These are phyloP conservation scores for Lippia alba DNA, from an alignment of 305 asterid genomes.

Conservation along the genomic window DNA sequence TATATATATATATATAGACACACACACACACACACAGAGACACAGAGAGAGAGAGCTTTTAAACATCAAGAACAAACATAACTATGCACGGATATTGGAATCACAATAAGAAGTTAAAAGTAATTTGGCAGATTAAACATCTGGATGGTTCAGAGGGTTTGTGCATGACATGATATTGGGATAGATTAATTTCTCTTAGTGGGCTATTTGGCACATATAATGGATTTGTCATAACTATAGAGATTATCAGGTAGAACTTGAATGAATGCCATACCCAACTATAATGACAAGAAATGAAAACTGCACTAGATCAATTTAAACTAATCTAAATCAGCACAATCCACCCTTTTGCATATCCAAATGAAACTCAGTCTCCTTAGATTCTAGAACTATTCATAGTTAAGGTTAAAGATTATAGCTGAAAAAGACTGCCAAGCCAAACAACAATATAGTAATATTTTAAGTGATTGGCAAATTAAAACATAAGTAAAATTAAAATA, in stretches of 20 bases:
- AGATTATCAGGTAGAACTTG: conserved; percentile 7
- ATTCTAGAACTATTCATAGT: neutral
- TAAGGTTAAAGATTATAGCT: no score
- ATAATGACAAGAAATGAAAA: conserved; percentile 1
- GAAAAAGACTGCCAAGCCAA: no score
- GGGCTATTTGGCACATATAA: conserved; percentile 15
- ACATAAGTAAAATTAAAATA: neutral
- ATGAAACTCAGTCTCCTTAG: neutral
- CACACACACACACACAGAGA: no score
- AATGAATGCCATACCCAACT: neutral
- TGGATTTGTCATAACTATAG: neutral
- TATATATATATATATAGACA: no score
- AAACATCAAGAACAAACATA: conserved; percentile 9
- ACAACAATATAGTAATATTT: neutral
- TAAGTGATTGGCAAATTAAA: neutral
- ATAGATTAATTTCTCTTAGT: conserved; percentile 6
- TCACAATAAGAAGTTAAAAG: conserved; percentile 1
- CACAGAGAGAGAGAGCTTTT: conserved; percentile 15
- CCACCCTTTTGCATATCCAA: conserved; percentile 11
- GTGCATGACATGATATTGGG: conserved; percentile 3
- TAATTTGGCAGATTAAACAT: conserved; percentile 13
- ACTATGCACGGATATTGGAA: conserved; percentile 21
- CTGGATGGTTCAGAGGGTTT: neutral
- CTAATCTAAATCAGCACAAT: neutral
- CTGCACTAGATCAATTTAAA: conserved; percentile 10